Evolutionary conservation across 176 grass and related monocot genomes (phyloP).

Genomic region (Triticum dicoccoides): DNA sequence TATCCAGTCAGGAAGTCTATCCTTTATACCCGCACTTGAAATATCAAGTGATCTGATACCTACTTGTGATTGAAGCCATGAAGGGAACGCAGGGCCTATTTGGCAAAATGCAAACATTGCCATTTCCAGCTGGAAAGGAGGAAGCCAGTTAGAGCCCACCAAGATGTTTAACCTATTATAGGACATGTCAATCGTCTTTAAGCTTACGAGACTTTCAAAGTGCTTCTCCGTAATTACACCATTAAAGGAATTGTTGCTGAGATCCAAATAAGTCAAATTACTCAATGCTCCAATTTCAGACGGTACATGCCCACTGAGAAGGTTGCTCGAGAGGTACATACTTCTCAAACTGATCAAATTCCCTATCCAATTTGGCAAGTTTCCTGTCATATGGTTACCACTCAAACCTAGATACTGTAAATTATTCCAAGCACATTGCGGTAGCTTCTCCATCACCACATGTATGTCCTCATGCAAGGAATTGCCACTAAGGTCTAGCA

Average conservation of each 20-base stretch:
- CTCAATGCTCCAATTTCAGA: not conserved
- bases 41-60: conserved; percentile 9
- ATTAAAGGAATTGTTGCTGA: not conserved
- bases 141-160: conserved; percentile 18
- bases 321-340: not conserved
- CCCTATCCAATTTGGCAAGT: not conserved
- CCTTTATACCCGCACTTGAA: not conserved
- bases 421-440: not conserved
- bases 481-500: not conserved
- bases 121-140: not conserved
- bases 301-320: not conserved
- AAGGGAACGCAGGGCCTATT: conserved; percentile 21
- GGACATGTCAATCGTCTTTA: not conserved
- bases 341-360: not conserved
- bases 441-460: not conserved
- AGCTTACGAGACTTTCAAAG: not conserved
- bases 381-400: not conserved
- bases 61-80: conserved; percentile 18
- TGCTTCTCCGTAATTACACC: conserved; percentile 20
- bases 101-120: not conserved
- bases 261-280: not conserved
- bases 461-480: not conserved
- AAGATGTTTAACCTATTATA: not conserved
- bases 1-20: not conserved
- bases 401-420: not conserved